Conservation (phyloP, 176 grass and related monocot species). For the Stipa capillata region DNA sequence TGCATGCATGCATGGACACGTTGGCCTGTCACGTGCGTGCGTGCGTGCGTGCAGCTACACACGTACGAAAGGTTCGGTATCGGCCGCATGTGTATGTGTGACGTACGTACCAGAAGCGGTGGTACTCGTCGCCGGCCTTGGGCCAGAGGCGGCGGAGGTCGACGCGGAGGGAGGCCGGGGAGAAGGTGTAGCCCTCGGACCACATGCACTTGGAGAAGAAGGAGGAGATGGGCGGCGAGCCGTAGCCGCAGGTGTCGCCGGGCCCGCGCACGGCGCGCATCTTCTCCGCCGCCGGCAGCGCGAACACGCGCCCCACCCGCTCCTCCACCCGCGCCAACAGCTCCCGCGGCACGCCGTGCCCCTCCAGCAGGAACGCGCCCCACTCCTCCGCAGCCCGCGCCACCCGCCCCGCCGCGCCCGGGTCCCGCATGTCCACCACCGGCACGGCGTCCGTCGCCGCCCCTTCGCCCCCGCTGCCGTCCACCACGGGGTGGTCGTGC, state of each 20-base stretch:
- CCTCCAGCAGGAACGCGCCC: constrained; percentile 74
- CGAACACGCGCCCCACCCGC: constrained; percentile 58
- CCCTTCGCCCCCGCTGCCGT: constrained; percentile 6
- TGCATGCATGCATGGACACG: constrained; percentile 11
- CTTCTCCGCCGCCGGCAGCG: constrained; percentile 62
- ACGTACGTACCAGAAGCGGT: constrained; percentile 61
- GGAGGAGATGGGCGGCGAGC: constrained; percentile 86
- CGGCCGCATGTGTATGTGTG: too few species aligned
- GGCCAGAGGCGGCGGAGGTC: constrained; percentile 92
- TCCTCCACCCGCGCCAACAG: constrained; percentile 60
- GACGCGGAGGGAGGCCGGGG: constrained; percentile 42
- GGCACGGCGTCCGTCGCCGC: constrained; percentile 58
- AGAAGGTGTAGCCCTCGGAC: constrained; percentile 98
- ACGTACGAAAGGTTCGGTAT: too few species aligned
- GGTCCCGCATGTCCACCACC: constrained; percentile 48
- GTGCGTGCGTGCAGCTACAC: constrained; percentile 23
- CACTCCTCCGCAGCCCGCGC: constrained; percentile 60
- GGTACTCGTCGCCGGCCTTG: constrained; percentile 50
- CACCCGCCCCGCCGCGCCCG: background rate
- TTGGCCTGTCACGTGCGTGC: background rate
- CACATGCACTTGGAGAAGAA: constrained; percentile 99
- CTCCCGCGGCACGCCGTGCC: constrained; percentile 32
- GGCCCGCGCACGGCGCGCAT: constrained; percentile 49
- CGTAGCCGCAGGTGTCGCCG: constrained; percentile 67
- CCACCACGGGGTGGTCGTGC: constrained; percentile 52